Evolutionary conservation across 306 rosid species (phyloP).

Genomic region (Trichosanthes truncata): DNA sequence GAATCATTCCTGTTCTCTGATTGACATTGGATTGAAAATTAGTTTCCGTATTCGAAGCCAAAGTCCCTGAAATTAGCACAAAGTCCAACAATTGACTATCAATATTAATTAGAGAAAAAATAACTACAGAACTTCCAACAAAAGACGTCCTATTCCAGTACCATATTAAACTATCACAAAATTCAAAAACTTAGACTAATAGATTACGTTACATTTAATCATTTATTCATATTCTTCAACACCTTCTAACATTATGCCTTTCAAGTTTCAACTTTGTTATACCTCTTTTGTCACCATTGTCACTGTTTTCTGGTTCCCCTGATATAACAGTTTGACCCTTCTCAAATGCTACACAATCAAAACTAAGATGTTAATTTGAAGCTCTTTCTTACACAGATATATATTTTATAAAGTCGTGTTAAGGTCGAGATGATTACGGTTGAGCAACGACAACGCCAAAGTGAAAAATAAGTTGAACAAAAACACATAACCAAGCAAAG

Average conservation of each 20-base stretch:
- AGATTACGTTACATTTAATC: too few species aligned
- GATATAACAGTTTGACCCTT: slow-evolving; percentile 28
- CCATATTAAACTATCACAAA: too few species aligned
- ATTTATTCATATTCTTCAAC: too few species aligned
- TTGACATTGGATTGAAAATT: not conserved
- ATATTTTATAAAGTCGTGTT: not conserved
- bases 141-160: too few species aligned
- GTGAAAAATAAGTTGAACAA: slow-evolving; percentile 36
- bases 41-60: slow-evolving; percentile 6
- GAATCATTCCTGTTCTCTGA: slow-evolving; percentile 56
- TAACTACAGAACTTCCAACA: too few species aligned
- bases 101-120: too few species aligned
- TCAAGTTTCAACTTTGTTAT: not conserved
- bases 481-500: slow-evolving; percentile 36
- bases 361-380: not conserved
- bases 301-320: slow-evolving; percentile 18
- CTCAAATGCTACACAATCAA: slow-evolving; percentile 36
- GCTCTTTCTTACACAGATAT: not conserved
- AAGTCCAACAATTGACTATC: not conserved
- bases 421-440: slow-evolving; percentile 28
- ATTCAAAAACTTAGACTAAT: too few species aligned
- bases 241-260: too few species aligned
- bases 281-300: slow-evolving; percentile 4
- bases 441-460: slow-evolving; percentile 39
- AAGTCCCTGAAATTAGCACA: not conserved